Evolutionary conservation across 345 rosid genomes (phyloP).

Genomic region (Trapa incisa): DNA sequence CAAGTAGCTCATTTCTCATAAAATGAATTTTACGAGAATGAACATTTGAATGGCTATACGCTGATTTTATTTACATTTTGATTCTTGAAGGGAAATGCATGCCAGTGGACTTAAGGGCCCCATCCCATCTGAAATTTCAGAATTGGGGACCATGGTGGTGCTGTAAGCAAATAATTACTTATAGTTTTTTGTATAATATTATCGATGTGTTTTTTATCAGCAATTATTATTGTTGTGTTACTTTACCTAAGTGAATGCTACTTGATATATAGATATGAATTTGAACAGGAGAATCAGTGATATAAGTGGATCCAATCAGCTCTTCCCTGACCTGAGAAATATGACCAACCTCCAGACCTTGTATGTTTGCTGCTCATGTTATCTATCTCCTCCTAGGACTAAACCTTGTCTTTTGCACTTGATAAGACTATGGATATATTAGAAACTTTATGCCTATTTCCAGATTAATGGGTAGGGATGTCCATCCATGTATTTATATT

Average conservation of each 20-base stretch:
- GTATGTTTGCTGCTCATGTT: slow-evolving; percentile 17
- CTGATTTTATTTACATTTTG: background rate
- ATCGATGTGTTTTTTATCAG: no score
- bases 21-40: background rate
- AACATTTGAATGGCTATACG: background rate
- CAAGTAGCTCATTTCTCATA: background rate
- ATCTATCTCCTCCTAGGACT: no score
- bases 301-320: slow-evolving; percentile 21
- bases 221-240: background rate
- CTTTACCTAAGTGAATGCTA: background rate
- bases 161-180: slow-evolving; percentile 26
- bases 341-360: slow-evolving; percentile 20
- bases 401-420: no score
- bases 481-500: background rate
- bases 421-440: no score
- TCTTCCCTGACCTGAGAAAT: slow-evolving; percentile 22
- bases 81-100: slow-evolving; percentile 38
- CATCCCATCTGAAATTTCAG: slow-evolving; percentile 28
- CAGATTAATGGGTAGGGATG: no score
- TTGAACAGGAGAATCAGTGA: slow-evolving; percentile 40
- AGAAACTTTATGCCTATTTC: no score
- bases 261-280: background rate
- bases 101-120: slow-evolving; percentile 48
- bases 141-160: slow-evolving; percentile 14
- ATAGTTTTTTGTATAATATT: no score